These are phyloP conservation scores for Arctium lappa DNA, from an alignment of 129 eudicot species.

Conservation along the genomic window DNA sequence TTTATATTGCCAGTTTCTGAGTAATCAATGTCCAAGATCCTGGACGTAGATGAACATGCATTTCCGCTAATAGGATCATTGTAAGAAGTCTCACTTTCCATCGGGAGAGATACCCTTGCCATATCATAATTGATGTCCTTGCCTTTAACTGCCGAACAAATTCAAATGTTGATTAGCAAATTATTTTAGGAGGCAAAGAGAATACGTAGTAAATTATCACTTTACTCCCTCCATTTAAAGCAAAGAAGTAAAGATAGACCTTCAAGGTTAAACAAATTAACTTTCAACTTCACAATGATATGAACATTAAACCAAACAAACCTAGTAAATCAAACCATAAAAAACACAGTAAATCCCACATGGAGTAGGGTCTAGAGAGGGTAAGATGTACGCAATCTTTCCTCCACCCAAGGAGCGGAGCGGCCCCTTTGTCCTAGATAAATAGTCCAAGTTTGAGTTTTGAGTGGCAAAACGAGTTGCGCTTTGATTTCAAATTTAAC, in stretches of 20 bases:
- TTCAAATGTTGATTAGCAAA: not conserved
- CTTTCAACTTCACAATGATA: not conserved
- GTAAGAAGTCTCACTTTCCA: constrained; percentile 43
- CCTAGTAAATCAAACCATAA: no score
- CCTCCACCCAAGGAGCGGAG: no score
- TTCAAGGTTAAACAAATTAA: not conserved
- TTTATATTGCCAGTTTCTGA: constrained; percentile 36
- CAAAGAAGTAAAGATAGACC: not conserved
- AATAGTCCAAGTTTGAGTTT: no score
- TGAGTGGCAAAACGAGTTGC: no score
- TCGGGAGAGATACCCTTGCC: constrained; percentile 39
- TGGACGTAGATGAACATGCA: constrained; percentile 40
- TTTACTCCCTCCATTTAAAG: not conserved
- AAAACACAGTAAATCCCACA: no score
- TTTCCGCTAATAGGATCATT: constrained; percentile 38
- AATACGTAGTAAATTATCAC: not conserved
- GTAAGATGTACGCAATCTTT: no score
- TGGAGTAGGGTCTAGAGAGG: no score
- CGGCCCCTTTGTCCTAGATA: no score
- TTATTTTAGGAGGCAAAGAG: not conserved
- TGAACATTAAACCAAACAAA: not conserved
- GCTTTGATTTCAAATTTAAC: no score
- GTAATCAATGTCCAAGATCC: constrained; percentile 48
- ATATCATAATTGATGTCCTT: constrained; percentile 42
- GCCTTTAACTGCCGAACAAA: constrained; percentile 53